phyloP scores from a whole-genome alignment of 805 yeast genomes.

The Clavispora carvajalis region DNA sequence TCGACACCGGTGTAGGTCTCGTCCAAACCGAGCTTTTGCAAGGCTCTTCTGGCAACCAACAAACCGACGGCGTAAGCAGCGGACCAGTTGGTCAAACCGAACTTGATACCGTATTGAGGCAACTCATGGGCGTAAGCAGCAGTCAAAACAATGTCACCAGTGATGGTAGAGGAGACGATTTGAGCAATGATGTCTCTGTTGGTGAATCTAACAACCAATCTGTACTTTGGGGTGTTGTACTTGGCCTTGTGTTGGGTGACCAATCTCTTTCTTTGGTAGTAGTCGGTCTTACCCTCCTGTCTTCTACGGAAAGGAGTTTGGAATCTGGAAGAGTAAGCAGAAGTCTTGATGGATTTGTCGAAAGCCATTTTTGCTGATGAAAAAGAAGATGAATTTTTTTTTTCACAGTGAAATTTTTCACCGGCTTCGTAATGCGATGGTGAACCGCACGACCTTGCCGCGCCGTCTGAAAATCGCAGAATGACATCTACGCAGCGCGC shows the following conservation, averaged over 20 bases:
- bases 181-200: constrained; percentile 99
- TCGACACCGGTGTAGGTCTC: constrained; percentile 98
- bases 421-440: neutral
- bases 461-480: neutral
- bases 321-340: constrained; percentile 98
- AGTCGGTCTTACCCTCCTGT: constrained; percentile 99
- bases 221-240: constrained; percentile 99
- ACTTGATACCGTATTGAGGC: constrained; percentile 94
- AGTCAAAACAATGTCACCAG: constrained; percentile 93
- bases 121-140: constrained; percentile 99
- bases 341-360: constrained; percentile 63
- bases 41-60: constrained; percentile 97
- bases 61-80: constrained; percentile 99
- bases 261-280: constrained; percentile 99
- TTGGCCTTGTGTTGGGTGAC: constrained; percentile 99
- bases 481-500: neutral
- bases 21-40: constrained; percentile 95
- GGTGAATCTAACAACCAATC: constrained; percentile 99
- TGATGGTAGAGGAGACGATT: constrained; percentile 92
- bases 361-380: constrained; percentile 59
- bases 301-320: constrained; percentile 99
- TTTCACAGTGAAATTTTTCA: constrained; percentile 2
- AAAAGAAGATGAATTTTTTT: constrained; percentile 2
- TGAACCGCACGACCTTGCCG: neutral
- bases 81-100: constrained; percentile 99